phyloP scores from a whole-genome alignment of 1,284 basidiomycete genomes.

The Veloboletus limbatus region DNA sequence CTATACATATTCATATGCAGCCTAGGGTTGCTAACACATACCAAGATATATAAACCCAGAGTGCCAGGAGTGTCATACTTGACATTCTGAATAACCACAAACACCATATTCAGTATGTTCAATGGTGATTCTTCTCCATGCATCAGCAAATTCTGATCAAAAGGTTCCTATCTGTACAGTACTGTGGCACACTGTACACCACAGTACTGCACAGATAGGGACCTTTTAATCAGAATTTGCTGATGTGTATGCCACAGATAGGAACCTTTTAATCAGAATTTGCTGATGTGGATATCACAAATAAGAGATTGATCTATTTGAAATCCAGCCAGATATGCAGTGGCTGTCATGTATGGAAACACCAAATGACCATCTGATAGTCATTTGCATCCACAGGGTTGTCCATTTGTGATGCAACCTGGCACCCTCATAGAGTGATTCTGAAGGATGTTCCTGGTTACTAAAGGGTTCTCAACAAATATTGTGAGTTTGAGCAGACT shows the following conservation, averaged over 20 bases:
- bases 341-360: constrained; percentile 64
- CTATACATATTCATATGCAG: constrained; percentile 39
- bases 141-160: too few relatives aligned
- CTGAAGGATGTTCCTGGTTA: constrained; percentile 3
- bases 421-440: constrained; percentile 1
- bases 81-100: constrained; percentile 39
- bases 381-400: constrained; percentile 49
- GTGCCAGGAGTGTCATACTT: constrained; percentile 35
- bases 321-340: constrained; percentile 47
- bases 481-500: background rate
- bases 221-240: too few relatives aligned
- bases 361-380: constrained; percentile 53
- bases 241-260: too few relatives aligned
- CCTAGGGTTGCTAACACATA: constrained; percentile 34
- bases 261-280: too few relatives aligned
- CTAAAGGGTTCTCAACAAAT: background rate
- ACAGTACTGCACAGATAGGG: too few relatives aligned
- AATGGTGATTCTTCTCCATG: constrained; percentile 1
- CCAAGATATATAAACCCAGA: constrained; percentile 33
- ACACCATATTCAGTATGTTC: constrained; percentile 34
- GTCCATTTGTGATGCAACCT: background rate
- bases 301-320: background rate
- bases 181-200: too few relatives aligned
- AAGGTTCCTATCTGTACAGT: too few relatives aligned
- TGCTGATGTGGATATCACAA: background rate